A percentile compares a stretch with the other conserved stretches of the same genome.
Conservation (phyloP, 148 eudicot species). For the Nepenthes mirabilis region DNA sequence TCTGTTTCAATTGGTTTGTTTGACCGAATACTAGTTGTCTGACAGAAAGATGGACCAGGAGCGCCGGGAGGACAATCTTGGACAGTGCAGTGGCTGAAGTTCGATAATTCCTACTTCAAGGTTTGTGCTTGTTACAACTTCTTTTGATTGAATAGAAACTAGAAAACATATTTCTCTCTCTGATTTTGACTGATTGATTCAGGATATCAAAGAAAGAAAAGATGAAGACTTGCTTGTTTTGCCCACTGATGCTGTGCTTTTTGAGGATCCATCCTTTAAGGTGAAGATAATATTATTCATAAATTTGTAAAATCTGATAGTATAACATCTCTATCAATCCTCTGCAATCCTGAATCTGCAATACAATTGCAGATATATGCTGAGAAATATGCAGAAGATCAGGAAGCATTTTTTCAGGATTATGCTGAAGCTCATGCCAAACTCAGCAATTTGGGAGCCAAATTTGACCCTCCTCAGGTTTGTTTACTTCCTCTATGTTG, state of each 20-base stretch:
- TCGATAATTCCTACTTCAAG: slow-evolving; percentile 96
- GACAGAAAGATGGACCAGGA: slow-evolving; percentile 98
- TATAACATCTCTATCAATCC: background rate
- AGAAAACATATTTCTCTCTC: background rate
- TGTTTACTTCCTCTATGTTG: slow-evolving; percentile 7
- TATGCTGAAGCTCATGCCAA: slow-evolving; percentile 98
- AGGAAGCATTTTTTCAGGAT: slow-evolving; percentile 76
- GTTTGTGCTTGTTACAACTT: slow-evolving; percentile 16
- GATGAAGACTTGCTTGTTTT: slow-evolving; percentile 91
- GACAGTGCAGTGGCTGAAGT: slow-evolving; percentile 93
- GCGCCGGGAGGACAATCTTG: slow-evolving; percentile 98
- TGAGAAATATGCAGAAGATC: slow-evolving; percentile 89
- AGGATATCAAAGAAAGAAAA: slow-evolving; percentile 79
- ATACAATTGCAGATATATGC: slow-evolving; percentile 52
- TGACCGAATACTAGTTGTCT: slow-evolving; percentile 3
- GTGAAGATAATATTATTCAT: slow-evolving; percentile 18
- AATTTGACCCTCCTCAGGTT: slow-evolving; percentile 93
- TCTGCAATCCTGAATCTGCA: background rate
- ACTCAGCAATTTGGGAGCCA: slow-evolving; percentile 92
- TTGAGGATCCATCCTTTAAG: slow-evolving; percentile 95
- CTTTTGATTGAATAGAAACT: slow-evolving; percentile 2
- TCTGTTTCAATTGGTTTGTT: background rate
- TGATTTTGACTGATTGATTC: slow-evolving; percentile 14
- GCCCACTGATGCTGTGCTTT: slow-evolving; percentile 94
- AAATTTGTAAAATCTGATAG: background rate